These are phyloP conservation scores for Rhizophagus prolifer DNA, from an alignment of 192 early-diverging fungal species.

Conservation along the genomic window DNA sequence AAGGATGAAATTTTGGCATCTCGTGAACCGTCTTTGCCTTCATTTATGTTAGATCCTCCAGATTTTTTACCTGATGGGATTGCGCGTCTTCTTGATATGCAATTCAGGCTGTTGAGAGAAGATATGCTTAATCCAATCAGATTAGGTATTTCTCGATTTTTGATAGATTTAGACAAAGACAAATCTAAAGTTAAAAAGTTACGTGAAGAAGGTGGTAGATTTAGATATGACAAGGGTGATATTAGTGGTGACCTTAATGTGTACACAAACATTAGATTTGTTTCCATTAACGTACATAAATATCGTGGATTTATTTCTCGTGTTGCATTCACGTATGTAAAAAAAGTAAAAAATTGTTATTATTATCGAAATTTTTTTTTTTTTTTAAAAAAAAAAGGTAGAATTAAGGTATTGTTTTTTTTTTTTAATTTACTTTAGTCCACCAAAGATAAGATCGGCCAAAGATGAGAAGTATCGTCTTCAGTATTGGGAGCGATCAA, in stretches of 20 bases:
- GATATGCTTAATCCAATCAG: conserved; percentile 52
- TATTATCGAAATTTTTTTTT: not conserved
- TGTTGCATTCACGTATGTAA: conserved; percentile 28
- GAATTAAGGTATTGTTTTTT: not conserved
- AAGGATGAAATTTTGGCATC: conserved; percentile 46
- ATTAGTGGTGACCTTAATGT: conserved; percentile 41
- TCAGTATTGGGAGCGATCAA: conserved; percentile 48
- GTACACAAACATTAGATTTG: conserved; percentile 40
- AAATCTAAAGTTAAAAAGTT: conserved; percentile 8
- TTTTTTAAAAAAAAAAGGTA: no score
- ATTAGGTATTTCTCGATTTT: conserved; percentile 45
- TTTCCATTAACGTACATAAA: conserved; percentile 31
- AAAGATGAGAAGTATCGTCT: conserved; percentile 23
- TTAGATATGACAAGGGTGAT: conserved; percentile 21
- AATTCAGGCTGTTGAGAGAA: conserved; percentile 61
- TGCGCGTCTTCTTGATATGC: conserved; percentile 52
- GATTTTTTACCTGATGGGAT: conserved; percentile 50
- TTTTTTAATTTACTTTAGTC: conserved; percentile 19
- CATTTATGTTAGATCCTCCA: conserved; percentile 33
- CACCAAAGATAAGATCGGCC: conserved; percentile 6
- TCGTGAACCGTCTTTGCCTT: conserved; percentile 48
- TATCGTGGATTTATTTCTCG: conserved; percentile 30
- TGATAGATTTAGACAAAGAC: conserved; percentile 24
- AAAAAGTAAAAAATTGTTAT: not conserved
- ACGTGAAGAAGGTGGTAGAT: conserved; percentile 28